Conservation (phyloP, 2,329 filamentous ascomycete genomes). For the Cordyceps cicadae region DNA sequence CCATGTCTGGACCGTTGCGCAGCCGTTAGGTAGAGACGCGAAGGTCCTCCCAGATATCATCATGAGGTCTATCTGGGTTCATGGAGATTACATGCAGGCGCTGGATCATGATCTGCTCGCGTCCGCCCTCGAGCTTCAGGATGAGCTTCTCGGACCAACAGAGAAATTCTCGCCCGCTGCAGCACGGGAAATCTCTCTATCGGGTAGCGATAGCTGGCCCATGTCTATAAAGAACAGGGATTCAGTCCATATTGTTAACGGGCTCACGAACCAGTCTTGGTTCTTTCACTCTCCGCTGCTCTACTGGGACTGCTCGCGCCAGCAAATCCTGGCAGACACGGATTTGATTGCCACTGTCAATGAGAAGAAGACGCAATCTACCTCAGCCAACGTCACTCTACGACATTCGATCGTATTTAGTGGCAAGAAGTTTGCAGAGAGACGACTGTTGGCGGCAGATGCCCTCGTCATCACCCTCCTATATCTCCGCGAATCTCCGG, state of each 20-base stretch:
- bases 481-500: constrained; percentile 55
- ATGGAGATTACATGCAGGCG: constrained; percentile 72
- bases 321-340: constrained; percentile 48
- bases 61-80: constrained; percentile 75
- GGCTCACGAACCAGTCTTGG: constrained; percentile 56
- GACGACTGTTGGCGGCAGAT: constrained; percentile 61
- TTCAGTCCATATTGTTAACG: constrained; percentile 50
- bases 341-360: constrained; percentile 66
- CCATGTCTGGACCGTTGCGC: constrained; percentile 73
- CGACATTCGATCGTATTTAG: constrained; percentile 74
- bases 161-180: constrained; percentile 44
- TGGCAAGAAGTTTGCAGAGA: constrained; percentile 66
- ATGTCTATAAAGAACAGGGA: constrained; percentile 42
- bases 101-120: constrained; percentile 57
- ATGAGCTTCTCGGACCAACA: constrained; percentile 57
- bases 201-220: constrained; percentile 24
- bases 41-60: constrained; percentile 58
- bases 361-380: constrained; percentile 49
- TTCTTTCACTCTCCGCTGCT: constrained; percentile 76
- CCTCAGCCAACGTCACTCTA: constrained; percentile 64
- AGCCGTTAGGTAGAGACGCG: constrained; percentile 47
- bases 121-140: constrained; percentile 61
- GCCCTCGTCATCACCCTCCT: constrained; percentile 71
- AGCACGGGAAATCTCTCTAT: constrained; percentile 21
- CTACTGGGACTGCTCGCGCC: constrained; percentile 66